Conservation (phyloP, 2,329 filamentous ascomycete genomes). For the Stagonosporopsis cucurbitacearum region DNA sequence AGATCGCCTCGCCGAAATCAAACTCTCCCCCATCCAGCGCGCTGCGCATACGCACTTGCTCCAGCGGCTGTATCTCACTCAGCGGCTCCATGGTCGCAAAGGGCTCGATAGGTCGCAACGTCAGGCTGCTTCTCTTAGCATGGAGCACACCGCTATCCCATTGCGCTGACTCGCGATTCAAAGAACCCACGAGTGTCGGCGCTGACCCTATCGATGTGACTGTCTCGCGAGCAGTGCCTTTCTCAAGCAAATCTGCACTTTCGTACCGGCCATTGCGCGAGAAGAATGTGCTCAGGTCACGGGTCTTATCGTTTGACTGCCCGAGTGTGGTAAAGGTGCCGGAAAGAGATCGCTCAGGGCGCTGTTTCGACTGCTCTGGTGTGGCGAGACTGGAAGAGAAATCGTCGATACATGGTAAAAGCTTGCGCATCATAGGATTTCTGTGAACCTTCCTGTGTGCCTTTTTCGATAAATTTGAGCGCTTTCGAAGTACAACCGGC, state of each 20-base stretch:
- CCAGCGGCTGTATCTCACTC: conserved; percentile 33
- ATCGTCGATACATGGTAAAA: conserved; percentile 47
- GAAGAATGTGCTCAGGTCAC: conserved; percentile 34
- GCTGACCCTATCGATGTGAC: conserved; percentile 43
- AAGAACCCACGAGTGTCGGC: conserved; percentile 35
- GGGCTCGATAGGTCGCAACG: conserved; percentile 17
- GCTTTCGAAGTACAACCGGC: conserved; percentile 39
- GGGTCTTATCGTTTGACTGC: conserved; percentile 17
- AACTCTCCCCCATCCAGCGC: conserved; percentile 19
- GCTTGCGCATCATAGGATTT: conserved; percentile 38
- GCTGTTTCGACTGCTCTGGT: conserved; percentile 11
- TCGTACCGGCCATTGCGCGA: conserved; percentile 39
- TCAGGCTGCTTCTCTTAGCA: conserved; percentile 22
- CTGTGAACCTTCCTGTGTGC: conserved; percentile 28
- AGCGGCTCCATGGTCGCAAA: conserved; percentile 23
- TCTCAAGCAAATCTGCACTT: conserved; percentile 38
- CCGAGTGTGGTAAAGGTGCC: conserved; percentile 8
- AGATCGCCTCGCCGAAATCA: conserved; percentile 3
- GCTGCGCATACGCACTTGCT: conserved; percentile 28
- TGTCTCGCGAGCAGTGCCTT: conserved; percentile 42
- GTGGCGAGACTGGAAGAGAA: conserved; percentile 45
- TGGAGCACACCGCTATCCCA: conserved; percentile 9
- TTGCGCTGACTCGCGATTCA: conserved; percentile 19
- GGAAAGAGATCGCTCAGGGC: conserved; percentile 4
- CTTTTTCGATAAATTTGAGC: conserved; percentile 36